Evolutionary conservation across 306 rosid species (phyloP), one percentile per base, ranked within the genome.

Genomic region (Pyrus communis): DNA sequence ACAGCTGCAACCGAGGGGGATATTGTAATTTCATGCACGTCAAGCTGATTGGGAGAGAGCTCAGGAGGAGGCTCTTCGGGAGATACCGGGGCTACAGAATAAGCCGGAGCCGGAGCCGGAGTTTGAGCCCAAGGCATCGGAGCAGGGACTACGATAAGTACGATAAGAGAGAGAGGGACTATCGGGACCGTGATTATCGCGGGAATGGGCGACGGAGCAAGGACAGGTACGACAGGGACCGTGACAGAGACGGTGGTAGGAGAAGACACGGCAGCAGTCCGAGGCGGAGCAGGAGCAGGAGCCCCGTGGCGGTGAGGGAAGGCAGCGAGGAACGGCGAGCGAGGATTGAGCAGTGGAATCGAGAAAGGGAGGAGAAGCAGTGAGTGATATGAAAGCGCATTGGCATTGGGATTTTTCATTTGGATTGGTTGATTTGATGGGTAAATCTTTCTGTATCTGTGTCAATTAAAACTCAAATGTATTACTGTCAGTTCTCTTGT

Each of bases 301-400:
- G 84, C 43, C 85, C 38, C 11, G 87, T 88, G 84, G 91, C 93
- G 1, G 84, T 84, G 30, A 92, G 97, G 76, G 96, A 86, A 58
- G 85, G 89, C 71, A 92, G 97, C 71, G 96, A 88, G 79, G 97
- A 92, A 86, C 86, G 97, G 38, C 88, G 93, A 40, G 97, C 97
- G 58, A 90, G 84, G 80, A 90, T 92, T 84, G 96, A 86, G 73
- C 97, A 84, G 75, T 92, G 97, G 97, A 92, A 90, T 82, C 80
- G 93, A 82, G 97, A 92, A 85, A 88, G 76, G 75, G 97, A 88
- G 55, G 71, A 76, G 69, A 63, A 70, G 12, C 45, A 42, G 12
- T 42, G 12, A 42, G 45, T 42, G 45, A 42, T 42, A 2, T 42
- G 45, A 42, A 42, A 10, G 45, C 11, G 12, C 45, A 42, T 42